Evolutionary conservation across 2,329 filamentous ascomycete species (phyloP).

Genomic region (Trichoderma sp.): DNA sequence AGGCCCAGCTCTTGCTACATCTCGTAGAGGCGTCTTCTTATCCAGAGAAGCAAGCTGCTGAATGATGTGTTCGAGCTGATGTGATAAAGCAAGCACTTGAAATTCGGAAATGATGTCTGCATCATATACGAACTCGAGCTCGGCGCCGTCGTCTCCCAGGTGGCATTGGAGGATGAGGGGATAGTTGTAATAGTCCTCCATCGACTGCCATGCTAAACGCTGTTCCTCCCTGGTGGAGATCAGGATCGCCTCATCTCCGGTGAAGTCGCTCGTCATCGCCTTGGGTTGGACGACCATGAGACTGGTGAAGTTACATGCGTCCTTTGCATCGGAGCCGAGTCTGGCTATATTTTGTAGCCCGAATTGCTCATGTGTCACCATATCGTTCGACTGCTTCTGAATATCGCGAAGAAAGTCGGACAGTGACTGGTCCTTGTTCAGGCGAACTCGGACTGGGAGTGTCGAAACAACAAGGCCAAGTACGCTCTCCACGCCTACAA

Average conservation of each 20-base stretch:
- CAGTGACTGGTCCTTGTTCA: conserved; percentile 26
- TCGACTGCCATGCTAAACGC: background rate
- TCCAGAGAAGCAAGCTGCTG: conserved; percentile 2
- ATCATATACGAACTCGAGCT: conserved; percentile 11
- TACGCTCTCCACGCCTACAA: conserved; percentile 11
- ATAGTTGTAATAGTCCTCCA: conserved; percentile 22
- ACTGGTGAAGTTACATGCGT: conserved; percentile 22
- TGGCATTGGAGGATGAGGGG: conserved; percentile 8
- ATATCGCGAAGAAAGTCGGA: conserved; percentile 26
- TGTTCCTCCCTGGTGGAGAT: conserved; percentile 3
- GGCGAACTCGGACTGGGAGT: conserved; percentile 29
- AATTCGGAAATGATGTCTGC: background rate
- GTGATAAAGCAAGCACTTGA: background rate
- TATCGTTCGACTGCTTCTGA: conserved; percentile 29
- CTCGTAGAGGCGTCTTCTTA: background rate
- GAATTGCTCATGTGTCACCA: conserved; percentile 20
- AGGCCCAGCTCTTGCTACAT: conserved; percentile 3
- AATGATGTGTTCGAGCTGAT: conserved; percentile 15
- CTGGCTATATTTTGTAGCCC: conserved; percentile 26
- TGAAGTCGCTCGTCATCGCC: background rate
- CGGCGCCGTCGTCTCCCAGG: background rate
- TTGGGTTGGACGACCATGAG: conserved; percentile 20
- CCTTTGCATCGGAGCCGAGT: conserved; percentile 7
- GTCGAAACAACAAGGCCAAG: conserved; percentile 27
- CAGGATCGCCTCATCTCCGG: conserved; percentile 1